Evolutionary conservation across 2,329 filamentous ascomycete genomes (phyloP).

Genomic region (Aspergillus clavatus): DNA sequence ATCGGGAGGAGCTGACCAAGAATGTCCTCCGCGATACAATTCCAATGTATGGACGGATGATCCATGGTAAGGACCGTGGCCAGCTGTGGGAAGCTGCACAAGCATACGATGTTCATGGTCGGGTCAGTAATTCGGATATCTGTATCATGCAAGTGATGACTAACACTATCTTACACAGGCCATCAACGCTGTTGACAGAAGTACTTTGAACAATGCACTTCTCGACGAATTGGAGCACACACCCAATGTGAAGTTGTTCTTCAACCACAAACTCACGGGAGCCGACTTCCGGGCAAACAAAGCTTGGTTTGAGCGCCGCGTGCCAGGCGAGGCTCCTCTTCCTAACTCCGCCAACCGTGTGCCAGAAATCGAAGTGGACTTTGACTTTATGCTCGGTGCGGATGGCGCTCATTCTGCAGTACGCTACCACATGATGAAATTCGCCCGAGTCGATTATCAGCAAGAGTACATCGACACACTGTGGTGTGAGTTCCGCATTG

Average conservation of each 20-base stretch:
- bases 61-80: conserved; percentile 68
- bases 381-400: conserved; percentile 89
- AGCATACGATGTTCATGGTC: conserved; percentile 81
- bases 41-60: conserved; percentile 95
- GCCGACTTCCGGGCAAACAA: conserved; percentile 74
- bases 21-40: conserved; percentile 73
- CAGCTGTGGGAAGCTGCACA: conserved; percentile 73
- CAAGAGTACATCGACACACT: conserved; percentile 95
- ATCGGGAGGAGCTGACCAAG: conserved; percentile 63
- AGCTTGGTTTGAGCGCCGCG: conserved; percentile 76
- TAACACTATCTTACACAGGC: conserved; percentile 50
- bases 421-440: conserved; percentile 95
- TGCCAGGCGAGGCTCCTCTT: conserved; percentile 28
- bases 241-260: conserved; percentile 86
- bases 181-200: conserved; percentile 82
- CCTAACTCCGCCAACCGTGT: conserved; percentile 42
- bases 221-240: conserved; percentile 77
- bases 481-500: conserved; percentile 93
- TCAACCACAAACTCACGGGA: conserved; percentile 88
- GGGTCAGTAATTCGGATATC: conserved; percentile 51
- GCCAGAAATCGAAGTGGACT: conserved; percentile 73
- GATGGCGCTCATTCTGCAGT: conserved; percentile 92
- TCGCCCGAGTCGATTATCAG: conserved; percentile 78
- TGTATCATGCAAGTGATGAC: conserved; percentile 3
- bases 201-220: conserved; percentile 73